phyloP scores from a whole-genome alignment of 139 green algal genomes.

The Chlorella sorokiniana region DNA sequence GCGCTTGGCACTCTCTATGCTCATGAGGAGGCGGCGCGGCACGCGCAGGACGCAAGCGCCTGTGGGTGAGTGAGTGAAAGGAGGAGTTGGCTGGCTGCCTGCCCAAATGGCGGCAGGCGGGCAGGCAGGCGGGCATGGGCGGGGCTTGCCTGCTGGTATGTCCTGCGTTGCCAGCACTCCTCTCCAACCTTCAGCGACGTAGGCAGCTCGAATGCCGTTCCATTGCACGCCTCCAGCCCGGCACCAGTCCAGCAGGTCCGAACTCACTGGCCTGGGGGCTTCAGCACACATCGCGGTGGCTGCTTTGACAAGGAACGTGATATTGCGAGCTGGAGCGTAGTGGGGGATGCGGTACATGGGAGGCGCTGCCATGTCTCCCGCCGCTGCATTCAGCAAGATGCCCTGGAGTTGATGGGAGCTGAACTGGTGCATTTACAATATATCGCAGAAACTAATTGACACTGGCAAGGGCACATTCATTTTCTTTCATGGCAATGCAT shows the following conservation, averaged over 20 bases:
- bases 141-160: constrained; percentile 37
- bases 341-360: no score
- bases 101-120: background rate
- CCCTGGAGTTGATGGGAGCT: no score
- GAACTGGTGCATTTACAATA: background rate
- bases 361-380: no score
- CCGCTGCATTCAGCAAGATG: no score
- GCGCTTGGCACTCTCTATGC: constrained; percentile 34
- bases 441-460: background rate
- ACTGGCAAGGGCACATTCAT: no score
- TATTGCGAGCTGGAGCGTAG: no score
- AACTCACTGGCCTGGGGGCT: no score
- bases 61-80: background rate
- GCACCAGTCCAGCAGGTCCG: constrained; percentile 52
- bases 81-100: no score
- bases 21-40: constrained; percentile 58
- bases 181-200: constrained; percentile 58
- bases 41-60: constrained; percentile 54
- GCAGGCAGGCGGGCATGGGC: background rate
- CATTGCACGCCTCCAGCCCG: constrained; percentile 19
- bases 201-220: constrained; percentile 32
- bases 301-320: no score
- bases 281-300: no score
- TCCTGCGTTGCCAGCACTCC: constrained; percentile 59
- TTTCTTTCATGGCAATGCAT: no score